phyloP scores from a whole-genome alignment of 2,329 filamentous ascomycete genomes.

The Aspergillus brunneoviolaceus region DNA sequence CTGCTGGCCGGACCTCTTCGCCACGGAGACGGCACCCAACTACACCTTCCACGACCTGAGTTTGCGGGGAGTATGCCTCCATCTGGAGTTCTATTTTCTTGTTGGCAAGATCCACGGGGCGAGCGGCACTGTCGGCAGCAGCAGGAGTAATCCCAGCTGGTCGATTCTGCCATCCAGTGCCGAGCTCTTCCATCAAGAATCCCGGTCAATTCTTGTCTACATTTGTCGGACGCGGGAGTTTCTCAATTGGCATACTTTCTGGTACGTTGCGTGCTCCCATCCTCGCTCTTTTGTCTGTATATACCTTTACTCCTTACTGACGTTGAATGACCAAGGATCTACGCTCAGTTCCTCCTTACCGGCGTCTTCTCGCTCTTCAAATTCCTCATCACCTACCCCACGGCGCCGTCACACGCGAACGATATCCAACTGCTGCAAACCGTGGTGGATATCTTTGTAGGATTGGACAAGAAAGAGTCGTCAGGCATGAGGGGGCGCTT shows the following conservation, averaged over 20 bases:
- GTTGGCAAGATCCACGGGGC: conserved; percentile 26
- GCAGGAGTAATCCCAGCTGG: not conserved
- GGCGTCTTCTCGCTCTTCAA: conserved; percentile 23
- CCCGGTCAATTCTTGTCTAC: conserved; percentile 25
- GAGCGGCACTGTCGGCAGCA: conserved; percentile 1
- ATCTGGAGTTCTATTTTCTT: conserved; percentile 29
- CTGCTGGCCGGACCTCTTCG: conserved; percentile 22
- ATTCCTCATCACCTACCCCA: conserved; percentile 20
- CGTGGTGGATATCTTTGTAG: conserved; percentile 15
- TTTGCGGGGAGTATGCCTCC: conserved; percentile 25
- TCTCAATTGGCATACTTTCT: conserved; percentile 24
- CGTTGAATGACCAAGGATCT: conserved; percentile 16
- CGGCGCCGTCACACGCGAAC: conserved; percentile 11
- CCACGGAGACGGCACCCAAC: conserved; percentile 17
- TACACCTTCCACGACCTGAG: conserved; percentile 27
- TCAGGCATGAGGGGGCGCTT: conserved; percentile 14
- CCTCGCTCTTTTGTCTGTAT: not conserved
- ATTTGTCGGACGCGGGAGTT: conserved; percentile 19
- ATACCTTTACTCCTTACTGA: not conserved
- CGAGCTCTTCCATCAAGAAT: conserved; percentile 24
- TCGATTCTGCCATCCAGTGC: conserved; percentile 23
- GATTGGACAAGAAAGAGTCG: conserved; percentile 9
- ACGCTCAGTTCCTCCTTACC: conserved; percentile 24
- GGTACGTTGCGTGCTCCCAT: conserved; percentile 11
- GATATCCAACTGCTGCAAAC: conserved; percentile 22